Evolutionary conservation across 257 asterid species (phyloP).

Genomic region (Scutellaria minor): DNA sequence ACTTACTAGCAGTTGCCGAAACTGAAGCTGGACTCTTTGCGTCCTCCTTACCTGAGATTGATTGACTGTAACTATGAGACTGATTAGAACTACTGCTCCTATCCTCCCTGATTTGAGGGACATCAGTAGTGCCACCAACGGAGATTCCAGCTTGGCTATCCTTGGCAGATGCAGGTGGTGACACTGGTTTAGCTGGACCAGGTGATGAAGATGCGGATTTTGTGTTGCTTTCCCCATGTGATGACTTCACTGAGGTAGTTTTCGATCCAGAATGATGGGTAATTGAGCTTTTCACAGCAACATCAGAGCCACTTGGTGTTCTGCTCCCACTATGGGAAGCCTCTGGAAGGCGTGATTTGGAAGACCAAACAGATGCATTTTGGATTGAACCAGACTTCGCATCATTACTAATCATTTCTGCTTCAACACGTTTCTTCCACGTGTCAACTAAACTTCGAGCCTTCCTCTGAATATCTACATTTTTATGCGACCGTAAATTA

Average conservation of each 20-base stretch:
- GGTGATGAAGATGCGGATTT: conserved; percentile 72
- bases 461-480: conserved; percentile 76
- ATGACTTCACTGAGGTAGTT: conserved; percentile 52
- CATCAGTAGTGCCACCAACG: conserved; percentile 54
- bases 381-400: conserved; percentile 63
- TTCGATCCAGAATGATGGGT: conserved; percentile 62
- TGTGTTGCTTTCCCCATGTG: conserved; percentile 59
- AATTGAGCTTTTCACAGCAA: conserved; percentile 57
- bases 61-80: conserved; percentile 62
- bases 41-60: conserved; percentile 64
- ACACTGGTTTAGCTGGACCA: conserved; percentile 53
- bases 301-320: conserved; percentile 66
- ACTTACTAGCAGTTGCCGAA: conserved; percentile 53
- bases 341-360: conserved; percentile 77
- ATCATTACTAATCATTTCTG: conserved; percentile 79
- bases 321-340: conserved; percentile 59
- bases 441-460: conserved; percentile 89
- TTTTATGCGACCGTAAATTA: conserved; percentile 81
- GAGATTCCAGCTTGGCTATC: conserved; percentile 54
- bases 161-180: conserved; percentile 61
- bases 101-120: conserved; percentile 65
- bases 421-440: conserved; percentile 98
- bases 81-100: conserved; percentile 82
- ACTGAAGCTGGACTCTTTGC: conserved; percentile 56
- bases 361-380: conserved; percentile 56